These are phyloP conservation scores for Aspergillus terreus DNA, from an alignment of 2,329 filamentous ascomycete genomes.

Conservation along the genomic window DNA sequence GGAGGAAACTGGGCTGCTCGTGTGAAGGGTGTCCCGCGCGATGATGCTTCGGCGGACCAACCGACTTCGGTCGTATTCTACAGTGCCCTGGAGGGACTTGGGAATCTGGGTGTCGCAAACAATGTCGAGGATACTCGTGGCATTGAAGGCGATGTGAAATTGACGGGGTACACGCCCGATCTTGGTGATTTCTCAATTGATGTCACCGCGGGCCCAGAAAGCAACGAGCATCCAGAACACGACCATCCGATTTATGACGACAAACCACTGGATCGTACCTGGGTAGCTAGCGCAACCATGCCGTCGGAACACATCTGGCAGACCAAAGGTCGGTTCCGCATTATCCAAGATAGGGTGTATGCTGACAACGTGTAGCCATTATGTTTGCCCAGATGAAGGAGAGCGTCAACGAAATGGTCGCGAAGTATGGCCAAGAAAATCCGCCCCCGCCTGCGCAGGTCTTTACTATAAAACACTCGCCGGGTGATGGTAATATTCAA, in stretches of 20 bases:
- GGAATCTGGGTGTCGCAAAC: conserved; percentile 60
- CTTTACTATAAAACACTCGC: conserved; percentile 69
- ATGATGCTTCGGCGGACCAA: conserved; percentile 62
- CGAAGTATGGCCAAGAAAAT: conserved; percentile 60
- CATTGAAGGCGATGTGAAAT: conserved; percentile 58
- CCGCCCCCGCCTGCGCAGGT: conserved; percentile 80
- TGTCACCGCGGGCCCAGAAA: conserved; percentile 67
- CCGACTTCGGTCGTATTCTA: conserved; percentile 82
- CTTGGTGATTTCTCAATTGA: conserved; percentile 78
- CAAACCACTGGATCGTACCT: conserved; percentile 71
- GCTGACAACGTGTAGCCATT: conserved; percentile 39
- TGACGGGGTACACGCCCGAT: conserved; percentile 66
- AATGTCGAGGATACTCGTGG: conserved; percentile 50
- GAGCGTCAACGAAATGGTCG: conserved; percentile 58
- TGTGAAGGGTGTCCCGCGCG: conserved; percentile 74
- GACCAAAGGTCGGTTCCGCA: conserved; percentile 56
- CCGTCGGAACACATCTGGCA: conserved; percentile 76
- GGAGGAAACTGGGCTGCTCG: conserved; percentile 91
- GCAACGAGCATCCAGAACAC: conserved; percentile 54
- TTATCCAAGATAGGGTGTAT: neutral
- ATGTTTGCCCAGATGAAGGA: conserved; percentile 62
- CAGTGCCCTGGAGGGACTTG: conserved; percentile 71
- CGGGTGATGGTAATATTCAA: conserved; percentile 69
- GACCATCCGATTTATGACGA: conserved; percentile 62
- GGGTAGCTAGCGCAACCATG: conserved; percentile 68